Percentiles rank a stretch among this genome's conserved stretches.
phyloP scores from a whole-genome alignment of 208 protist species.

The Trypanosoma mega region DNA sequence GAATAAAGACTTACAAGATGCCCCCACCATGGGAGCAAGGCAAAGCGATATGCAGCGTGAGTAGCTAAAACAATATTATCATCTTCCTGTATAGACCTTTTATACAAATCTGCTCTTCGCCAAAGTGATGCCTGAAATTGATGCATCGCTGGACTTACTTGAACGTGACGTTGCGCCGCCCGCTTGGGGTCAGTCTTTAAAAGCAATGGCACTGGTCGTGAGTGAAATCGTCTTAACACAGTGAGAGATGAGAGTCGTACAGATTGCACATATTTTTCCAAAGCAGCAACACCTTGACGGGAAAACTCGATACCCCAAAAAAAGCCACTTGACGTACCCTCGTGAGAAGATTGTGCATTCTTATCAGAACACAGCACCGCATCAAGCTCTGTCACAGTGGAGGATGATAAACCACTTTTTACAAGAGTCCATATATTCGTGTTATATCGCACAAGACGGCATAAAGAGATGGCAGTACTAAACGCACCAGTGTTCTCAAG shows the following conservation, averaged over 20 bases:
- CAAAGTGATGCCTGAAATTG: slow-evolving; percentile 12
- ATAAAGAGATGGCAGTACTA: slow-evolving; percentile 18
- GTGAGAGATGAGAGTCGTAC: slow-evolving; percentile 4
- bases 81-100: slow-evolving; percentile 19
- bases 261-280: slow-evolving; percentile 20
- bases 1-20: slow-evolving; percentile 23
- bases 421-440: slow-evolving; percentile 23
- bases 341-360: neutral
- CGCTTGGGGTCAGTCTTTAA: slow-evolving; percentile 2
- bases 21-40: slow-evolving; percentile 32
- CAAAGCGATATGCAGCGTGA: slow-evolving; percentile 29
- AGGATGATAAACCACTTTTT: slow-evolving; percentile 17
- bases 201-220: neutral
- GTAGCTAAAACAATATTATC: slow-evolving; percentile 22
- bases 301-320: slow-evolving; percentile 26
- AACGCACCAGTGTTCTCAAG: slow-evolving; percentile 1
- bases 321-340: neutral
- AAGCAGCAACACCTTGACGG: slow-evolving; percentile 17
- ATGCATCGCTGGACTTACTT: neutral
- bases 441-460: slow-evolving; percentile 25
- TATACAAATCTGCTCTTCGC: neutral
- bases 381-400: slow-evolving; percentile 18
- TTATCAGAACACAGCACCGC: slow-evolving; percentile 3
- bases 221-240: neutral
- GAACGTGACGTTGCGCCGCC: neutral